phyloP scores from a whole-genome alignment of 23 red algal species.

The Chondrus crispus region DNA sequence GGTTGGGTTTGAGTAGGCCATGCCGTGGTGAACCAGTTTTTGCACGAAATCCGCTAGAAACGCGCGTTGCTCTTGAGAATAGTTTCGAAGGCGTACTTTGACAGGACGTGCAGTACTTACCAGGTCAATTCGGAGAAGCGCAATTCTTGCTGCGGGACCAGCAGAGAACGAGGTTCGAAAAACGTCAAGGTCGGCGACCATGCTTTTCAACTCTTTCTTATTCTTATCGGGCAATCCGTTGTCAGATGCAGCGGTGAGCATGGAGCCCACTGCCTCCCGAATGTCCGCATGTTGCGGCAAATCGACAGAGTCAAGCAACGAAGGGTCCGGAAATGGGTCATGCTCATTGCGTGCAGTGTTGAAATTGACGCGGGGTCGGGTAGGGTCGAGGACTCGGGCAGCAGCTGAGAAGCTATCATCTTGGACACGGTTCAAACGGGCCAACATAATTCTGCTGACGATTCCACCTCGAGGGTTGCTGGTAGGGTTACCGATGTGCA shows the following conservation, averaged over 20 bases:
- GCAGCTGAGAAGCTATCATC: background rate
- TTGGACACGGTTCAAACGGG: background rate
- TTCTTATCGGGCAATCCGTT: background rate
- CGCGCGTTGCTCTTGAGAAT: background rate
- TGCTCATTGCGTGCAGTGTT: background rate
- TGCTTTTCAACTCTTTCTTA: background rate
- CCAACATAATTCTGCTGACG: background rate
- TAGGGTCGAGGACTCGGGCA: background rate
- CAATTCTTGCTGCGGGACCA: background rate
- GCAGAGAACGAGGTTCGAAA: background rate
- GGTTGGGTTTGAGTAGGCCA: background rate
- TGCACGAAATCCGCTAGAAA: background rate
- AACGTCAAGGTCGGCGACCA: background rate
- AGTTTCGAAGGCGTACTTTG: background rate
- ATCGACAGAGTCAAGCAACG: background rate
- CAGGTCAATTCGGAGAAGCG: background rate
- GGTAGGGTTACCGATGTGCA: background rate
- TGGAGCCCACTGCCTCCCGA: background rate
- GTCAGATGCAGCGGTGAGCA: background rate
- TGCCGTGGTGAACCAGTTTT: background rate
- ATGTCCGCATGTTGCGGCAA: background rate
- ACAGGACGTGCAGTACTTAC: background rate
- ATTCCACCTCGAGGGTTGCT: background rate
- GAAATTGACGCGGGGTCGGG: background rate
- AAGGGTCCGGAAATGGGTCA: background rate